Conservation (phyloP, 2,329 filamentous ascomycete species). For the Penicillium crustosum region DNA sequence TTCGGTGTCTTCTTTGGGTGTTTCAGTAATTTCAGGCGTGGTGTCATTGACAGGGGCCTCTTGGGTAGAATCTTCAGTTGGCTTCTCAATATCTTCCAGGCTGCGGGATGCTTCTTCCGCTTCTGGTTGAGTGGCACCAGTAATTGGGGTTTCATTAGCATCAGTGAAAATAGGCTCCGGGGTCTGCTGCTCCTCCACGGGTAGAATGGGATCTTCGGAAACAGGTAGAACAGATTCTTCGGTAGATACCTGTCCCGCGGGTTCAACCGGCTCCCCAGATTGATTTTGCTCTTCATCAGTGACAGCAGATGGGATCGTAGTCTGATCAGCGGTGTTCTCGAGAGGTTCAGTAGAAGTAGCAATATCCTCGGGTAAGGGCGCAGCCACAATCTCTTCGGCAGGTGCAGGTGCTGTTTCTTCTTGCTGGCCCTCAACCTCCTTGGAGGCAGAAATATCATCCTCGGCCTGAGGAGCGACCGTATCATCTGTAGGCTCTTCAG, state of each 20-base stretch:
- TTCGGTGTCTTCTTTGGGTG: slow-evolving; percentile 14
- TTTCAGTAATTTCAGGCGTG: neutral
- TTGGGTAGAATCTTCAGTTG: neutral
- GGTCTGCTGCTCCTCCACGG: neutral
- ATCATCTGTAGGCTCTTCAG: slow-evolving; percentile 4
- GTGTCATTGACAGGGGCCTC: neutral
- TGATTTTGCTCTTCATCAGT: neutral
- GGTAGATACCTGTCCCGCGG: neutral
- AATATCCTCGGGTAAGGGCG: neutral
- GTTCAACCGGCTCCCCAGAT: neutral
- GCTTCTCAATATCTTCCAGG: slow-evolving; percentile 1
- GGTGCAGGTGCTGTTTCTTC: neutral
- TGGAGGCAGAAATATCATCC: neutral
- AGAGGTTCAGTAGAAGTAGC: neutral
- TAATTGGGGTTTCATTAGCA: neutral
- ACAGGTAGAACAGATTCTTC: neutral
- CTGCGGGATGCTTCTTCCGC: neutral
- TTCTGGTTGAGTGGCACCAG: neutral
- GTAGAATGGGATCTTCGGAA: neutral
- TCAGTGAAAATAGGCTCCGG: slow-evolving; percentile 1
- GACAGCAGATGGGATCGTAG: neutral
- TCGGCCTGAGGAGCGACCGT: neutral
- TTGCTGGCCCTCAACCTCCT: neutral
- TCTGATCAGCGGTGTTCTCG: neutral
- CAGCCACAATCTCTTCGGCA: neutral